These are phyloP conservation scores for Teunomyces panamensis DNA, from an alignment of 805 yeast species.

Conservation along the genomic window DNA sequence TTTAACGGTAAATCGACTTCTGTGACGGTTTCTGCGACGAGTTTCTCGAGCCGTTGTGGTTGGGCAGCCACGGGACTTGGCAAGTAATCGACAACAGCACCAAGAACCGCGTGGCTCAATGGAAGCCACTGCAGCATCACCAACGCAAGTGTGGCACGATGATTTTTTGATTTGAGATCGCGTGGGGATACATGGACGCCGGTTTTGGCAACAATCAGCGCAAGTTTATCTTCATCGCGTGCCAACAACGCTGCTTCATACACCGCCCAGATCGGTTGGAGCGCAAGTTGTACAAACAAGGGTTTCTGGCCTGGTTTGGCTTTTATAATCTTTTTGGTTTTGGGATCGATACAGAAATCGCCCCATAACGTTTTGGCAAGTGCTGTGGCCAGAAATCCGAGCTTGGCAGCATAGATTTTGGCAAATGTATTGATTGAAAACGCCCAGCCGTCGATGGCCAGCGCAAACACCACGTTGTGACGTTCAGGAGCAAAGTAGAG, in stretches of 20 bases:
- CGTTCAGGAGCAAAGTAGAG: conserved; percentile 83
- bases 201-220: conserved; percentile 70
- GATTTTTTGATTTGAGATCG: conserved; percentile 77
- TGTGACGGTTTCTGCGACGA: conserved; percentile 45
- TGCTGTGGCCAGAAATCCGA: conserved; percentile 78
- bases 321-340: conserved; percentile 75
- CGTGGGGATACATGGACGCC: conserved; percentile 68
- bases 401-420: conserved; percentile 74
- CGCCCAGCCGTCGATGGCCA: conserved; percentile 98
- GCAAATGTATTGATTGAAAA: conserved; percentile 88
- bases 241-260: conserved; percentile 68
- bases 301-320: conserved; percentile 63
- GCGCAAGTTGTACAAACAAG: conserved; percentile 77
- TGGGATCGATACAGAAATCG: conserved; percentile 84
- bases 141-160: conserved; percentile 55
- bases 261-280: conserved; percentile 91
- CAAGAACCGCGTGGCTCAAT: conserved; percentile 76
- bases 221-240: conserved; percentile 66
- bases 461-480: conserved; percentile 86
- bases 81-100: conserved; percentile 78
- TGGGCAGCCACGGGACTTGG: conserved; percentile 87
- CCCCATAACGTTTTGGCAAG: conserved; percentile 94
- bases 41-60: conserved; percentile 60
- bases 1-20: conserved; percentile 48
- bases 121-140: conserved; percentile 95